Base-by-base conservation (phyloP, 2,329 filamentous ascomycete genomes). In the Harringtonia aguacate region DNA sequence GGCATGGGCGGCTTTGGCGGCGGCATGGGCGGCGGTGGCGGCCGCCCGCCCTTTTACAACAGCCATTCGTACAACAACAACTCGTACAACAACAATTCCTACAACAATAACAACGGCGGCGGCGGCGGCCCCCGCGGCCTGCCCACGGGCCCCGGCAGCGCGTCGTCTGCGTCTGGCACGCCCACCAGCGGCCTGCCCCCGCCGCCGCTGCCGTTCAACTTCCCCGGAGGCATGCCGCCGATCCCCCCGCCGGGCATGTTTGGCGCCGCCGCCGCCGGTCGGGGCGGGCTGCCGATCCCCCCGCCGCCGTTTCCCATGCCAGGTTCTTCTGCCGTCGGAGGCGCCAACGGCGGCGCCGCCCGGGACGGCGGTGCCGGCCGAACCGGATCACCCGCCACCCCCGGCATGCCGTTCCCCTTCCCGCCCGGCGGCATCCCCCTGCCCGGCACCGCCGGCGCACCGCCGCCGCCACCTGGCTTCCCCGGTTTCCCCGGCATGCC, bases 281-380 rank as follows among this genome's bases (percentile, higher is more conserved):
- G 34, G 8, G 41, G 53, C 43, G 58, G 55, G 14, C 47, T 57
- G 36, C 55, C 59, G 18, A 64, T 70, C 45, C 66, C 64, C 4
- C 56, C 52, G 43, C 66, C 72, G 17, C 72, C 72, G 15, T 73
- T 77, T 49, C 73, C 72, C 5, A 71, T 72, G 8, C n/a, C n/a
- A n/a, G n/a, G n/a, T n/a, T n/a, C n/a, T n/a, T n/a, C n/a, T n/a
- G 67, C 45, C 43, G 9, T 27, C 27, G 22, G 22, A 8, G 59
- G 45, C 45, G 53, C 52, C 37, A 44, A 44, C 10, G 24, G 24
- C 24, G n/a, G n/a, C n/a, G n/a, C n/a, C n/a, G n/a, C n/a, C n/a
- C n/a, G n/a, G n/a, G n/a, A n/a, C n/a, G n/a, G n/a, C 21, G 48
- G 48, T 17, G 31, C 43, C 27, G 31, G 17, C 14, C 10, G 34